Conservation (phyloP, 2,329 filamentous ascomycete genomes). For the Plectosphaerella plurivora region DNA sequence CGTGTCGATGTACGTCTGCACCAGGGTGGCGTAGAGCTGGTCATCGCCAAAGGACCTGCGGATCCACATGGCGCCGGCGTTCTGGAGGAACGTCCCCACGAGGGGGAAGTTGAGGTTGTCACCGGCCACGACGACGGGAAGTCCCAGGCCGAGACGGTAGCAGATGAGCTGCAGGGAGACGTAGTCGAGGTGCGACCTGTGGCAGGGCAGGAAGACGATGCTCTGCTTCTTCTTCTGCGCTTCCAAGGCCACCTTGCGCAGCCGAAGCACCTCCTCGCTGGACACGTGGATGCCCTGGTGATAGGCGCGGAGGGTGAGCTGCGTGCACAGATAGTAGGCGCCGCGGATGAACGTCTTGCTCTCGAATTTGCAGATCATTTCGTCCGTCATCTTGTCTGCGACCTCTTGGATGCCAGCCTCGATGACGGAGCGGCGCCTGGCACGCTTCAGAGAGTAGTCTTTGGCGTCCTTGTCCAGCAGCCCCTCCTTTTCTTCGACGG, state of each 20-base stretch:
- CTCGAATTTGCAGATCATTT: constrained; percentile 99
- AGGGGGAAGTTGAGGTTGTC: constrained; percentile 95
- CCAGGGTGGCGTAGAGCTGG: constrained; percentile 82
- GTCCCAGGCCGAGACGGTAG: constrained; percentile 81
- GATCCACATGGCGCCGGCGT: constrained; percentile 98
- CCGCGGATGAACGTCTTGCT: constrained; percentile 87
- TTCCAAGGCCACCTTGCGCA: constrained; percentile 76
- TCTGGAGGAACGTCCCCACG: constrained; percentile 84
- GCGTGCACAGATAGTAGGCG: constrained; percentile 85
- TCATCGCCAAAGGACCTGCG: constrained; percentile 89
- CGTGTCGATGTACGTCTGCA: constrained; percentile 94
- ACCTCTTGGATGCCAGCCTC: constrained; percentile 73
- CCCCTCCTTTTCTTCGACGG: constrained; percentile 73
- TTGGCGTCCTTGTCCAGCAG: constrained; percentile 54
- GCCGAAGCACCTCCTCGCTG: constrained; percentile 82
- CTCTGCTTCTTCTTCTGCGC: constrained; percentile 87
- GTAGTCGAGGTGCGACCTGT: constrained; percentile 94
- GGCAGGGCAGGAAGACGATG: constrained; percentile 92
- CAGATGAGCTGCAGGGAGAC: constrained; percentile 93
- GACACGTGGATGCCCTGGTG: constrained; percentile 97
- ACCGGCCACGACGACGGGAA: constrained; percentile 89
- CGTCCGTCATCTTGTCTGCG: constrained; percentile 80
- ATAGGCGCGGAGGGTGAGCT: constrained; percentile 87
- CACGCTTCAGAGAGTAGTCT: constrained; percentile 47
- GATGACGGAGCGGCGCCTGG: constrained; percentile 58